Evolutionary conservation across 192 early-diverging fungal genomes (phyloP).

Genomic region (Blastocladiella britannica): DNA sequence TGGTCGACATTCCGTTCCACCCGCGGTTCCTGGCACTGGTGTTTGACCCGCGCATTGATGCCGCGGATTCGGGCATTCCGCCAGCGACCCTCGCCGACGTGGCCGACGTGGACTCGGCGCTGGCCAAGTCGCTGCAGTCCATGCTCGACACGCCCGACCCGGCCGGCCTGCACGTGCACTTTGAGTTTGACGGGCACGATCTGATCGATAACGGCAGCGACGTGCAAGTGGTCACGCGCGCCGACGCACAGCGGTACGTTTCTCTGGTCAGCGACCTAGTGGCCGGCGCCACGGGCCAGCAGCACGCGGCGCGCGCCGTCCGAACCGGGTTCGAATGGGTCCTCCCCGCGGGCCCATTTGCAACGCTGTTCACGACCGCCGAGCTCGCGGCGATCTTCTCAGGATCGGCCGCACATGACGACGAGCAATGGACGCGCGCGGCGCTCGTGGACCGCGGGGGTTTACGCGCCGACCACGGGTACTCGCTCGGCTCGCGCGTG

Average conservation of each 20-base stretch:
- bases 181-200: background rate
- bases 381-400: background rate
- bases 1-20: conserved; percentile 66
- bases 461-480: background rate
- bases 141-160: background rate
- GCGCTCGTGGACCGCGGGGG: background rate
- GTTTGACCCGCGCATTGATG: conserved; percentile 16
- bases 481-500: background rate
- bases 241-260: background rate
- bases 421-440: background rate
- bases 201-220: background rate
- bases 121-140: background rate
- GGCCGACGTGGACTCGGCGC: background rate
- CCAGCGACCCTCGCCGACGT: conserved; percentile 1
- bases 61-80: background rate
- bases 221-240: background rate
- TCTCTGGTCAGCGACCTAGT: background rate
- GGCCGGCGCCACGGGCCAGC: background rate
- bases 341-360: background rate
- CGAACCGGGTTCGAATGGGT: background rate
- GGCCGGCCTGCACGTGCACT: background rate
- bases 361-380: background rate
- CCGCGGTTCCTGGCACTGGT: conserved; percentile 49
- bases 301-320: background rate
- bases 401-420: background rate